These are phyloP conservation scores for Chenopodium album DNA, from an alignment of 148 eudicot species.

Conservation along the genomic window DNA sequence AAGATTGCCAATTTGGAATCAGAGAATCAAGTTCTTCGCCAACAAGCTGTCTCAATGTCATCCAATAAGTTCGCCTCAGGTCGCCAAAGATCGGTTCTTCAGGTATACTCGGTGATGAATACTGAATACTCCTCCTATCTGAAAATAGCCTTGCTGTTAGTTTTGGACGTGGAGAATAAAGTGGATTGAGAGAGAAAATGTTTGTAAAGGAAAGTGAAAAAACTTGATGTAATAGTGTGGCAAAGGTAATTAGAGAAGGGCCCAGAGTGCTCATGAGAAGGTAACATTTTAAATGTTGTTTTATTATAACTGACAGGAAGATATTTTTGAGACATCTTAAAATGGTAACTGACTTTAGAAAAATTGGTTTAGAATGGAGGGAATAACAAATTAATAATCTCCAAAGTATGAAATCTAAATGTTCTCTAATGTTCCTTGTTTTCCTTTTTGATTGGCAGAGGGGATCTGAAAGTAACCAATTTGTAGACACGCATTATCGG, in stretches of 20 bases:
- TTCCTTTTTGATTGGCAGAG: conserved; percentile 51
- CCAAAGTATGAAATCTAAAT: background rate
- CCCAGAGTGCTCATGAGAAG: background rate
- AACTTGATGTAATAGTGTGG: no score
- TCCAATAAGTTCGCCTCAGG: conserved; percentile 81
- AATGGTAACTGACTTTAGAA: no score
- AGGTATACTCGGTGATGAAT: conserved; percentile 47
- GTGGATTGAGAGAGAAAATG: background rate
- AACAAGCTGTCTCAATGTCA: conserved; percentile 93
- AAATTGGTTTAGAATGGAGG: background rate
- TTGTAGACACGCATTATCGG: conserved; percentile 45
- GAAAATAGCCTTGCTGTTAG: background rate
- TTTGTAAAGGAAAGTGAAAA: background rate
- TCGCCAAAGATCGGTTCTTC: conserved; percentile 87
- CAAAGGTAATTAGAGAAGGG: background rate
- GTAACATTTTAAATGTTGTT: background rate
- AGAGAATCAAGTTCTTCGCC: conserved; percentile 96
- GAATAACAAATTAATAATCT: background rate
- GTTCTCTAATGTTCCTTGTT: conserved; percentile 13
- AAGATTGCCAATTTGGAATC: conserved; percentile 83
- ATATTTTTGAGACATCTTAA: background rate
- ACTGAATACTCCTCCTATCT: background rate
- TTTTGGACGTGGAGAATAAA: background rate
- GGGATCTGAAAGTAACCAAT: conserved; percentile 71
- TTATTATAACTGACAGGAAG: background rate